Percentiles rank a stretch among this genome's conserved stretches.
phyloP scores from a whole-genome alignment of 2,329 filamentous ascomycete genomes.

The Cryphonectria naterciae region DNA sequence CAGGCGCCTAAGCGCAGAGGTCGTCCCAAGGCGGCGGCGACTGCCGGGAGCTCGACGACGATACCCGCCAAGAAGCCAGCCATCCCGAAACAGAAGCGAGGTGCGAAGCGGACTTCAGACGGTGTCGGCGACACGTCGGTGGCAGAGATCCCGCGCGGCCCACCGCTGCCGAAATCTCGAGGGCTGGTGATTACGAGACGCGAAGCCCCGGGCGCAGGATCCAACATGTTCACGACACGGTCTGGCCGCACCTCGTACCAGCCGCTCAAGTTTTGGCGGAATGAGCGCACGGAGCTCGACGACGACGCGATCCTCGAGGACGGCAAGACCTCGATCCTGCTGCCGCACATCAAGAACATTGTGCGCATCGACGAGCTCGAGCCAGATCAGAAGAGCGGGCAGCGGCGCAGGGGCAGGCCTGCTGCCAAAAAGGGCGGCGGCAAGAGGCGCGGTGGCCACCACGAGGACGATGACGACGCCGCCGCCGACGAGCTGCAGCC shows the following conservation, averaged over 20 bases:
- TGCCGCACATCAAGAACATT: conserved; percentile 76
- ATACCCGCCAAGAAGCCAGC: conserved; percentile 37
- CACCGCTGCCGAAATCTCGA: conserved; percentile 58
- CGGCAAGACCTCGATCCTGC: conserved; percentile 58
- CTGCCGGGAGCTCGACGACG: conserved; percentile 41
- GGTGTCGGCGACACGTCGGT: conserved; percentile 51
- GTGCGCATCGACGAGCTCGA: conserved; percentile 71
- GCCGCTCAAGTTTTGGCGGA: conserved; percentile 84
- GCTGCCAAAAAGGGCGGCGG: conserved; percentile 33
- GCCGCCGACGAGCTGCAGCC: conserved; percentile 63
- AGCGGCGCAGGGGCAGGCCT: conserved; percentile 22
- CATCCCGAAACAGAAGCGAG: conserved; percentile 39
- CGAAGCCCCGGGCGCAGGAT: conserved; percentile 44
- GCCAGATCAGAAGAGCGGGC: conserved; percentile 32
- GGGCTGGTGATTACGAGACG: conserved; percentile 58
- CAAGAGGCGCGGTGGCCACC: conserved; percentile 39
- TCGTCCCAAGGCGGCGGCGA: conserved; percentile 33
- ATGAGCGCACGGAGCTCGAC: conserved; percentile 76
- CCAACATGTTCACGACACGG: conserved; percentile 64
- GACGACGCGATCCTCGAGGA: conserved; percentile 50
- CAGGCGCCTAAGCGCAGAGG: conserved; percentile 28
- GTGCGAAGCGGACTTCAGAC: conserved; percentile 44
- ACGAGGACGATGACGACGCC: conserved; percentile 59
- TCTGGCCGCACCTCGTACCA: conserved; percentile 78
- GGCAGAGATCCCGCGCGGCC: conserved; percentile 54